Percentiles rank a stretch among this genome's conserved stretches.
These are phyloP conservation scores for Toxicodendron radicans DNA, from an alignment of 345 rosid genomes.

Conservation along the genomic window DNA sequence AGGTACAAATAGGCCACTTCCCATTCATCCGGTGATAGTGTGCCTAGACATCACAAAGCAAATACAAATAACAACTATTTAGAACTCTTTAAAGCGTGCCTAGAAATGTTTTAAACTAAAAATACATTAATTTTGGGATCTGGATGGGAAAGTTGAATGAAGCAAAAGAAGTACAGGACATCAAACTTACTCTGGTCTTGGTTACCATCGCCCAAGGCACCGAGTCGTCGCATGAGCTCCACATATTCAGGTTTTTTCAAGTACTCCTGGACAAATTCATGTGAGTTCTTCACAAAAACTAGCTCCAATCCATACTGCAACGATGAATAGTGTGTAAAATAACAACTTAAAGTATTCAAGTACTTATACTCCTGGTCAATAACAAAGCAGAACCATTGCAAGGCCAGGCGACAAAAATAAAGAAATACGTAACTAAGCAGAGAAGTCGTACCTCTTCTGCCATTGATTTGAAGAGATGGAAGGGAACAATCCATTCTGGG, in stretches of 20 bases:
- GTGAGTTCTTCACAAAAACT: conserved; percentile 88
- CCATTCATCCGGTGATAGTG: conserved; percentile 92
- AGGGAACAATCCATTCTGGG: conserved; percentile 98
- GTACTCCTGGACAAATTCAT: conserved; percentile 85
- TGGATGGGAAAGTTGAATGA: neutral
- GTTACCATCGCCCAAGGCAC: conserved; percentile 95
- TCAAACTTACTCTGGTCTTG: conserved; percentile 76
- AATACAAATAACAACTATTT: neutral
- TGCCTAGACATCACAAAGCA: conserved; percentile 46
- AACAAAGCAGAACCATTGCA: too few relatives aligned
- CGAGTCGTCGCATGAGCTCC: conserved; percentile 88
- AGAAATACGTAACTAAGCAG: neutral
- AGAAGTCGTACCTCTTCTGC: conserved; percentile 78
- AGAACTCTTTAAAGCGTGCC: neutral
- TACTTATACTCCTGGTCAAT: neutral
- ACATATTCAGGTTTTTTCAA: conserved; percentile 70
- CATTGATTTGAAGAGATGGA: conserved; percentile 78
- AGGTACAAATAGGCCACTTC: conserved; percentile 88
- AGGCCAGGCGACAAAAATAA: too few relatives aligned
- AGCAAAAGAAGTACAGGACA: neutral
- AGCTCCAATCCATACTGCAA: conserved; percentile 86
- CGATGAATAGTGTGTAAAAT: neutral
- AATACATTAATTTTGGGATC: neutral
- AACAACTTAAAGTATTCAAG: neutral
- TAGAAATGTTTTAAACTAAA: neutral